A percentile compares a stretch with the other conserved stretches of the same genome.
phyloP scores from a whole-genome alignment of 2,329 filamentous ascomycete genomes.

The Furcasterigmium sp. region DNA sequence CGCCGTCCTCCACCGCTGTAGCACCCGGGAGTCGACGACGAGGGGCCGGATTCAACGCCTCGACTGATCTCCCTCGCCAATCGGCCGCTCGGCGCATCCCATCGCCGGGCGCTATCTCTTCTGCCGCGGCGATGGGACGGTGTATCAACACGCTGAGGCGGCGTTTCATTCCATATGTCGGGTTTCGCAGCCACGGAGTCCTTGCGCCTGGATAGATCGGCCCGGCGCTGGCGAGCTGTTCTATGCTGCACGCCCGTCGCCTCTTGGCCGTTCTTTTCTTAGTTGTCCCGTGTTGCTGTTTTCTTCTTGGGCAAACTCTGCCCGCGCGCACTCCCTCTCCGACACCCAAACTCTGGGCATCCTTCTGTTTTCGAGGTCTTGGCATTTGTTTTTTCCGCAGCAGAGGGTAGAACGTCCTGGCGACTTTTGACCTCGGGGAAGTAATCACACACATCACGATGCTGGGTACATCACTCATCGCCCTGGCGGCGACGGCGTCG shows the following conservation, averaged over 20 bases:
- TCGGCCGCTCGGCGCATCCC: not conserved
- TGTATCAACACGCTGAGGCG: not conserved
- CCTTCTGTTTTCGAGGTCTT: not conserved
- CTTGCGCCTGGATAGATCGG: not conserved
- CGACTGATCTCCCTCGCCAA: not conserved
- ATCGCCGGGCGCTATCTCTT: not conserved
- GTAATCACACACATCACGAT: not conserved
- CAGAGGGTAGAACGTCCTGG: too few species aligned
- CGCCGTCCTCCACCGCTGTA: not conserved
- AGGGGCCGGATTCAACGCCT: not conserved
- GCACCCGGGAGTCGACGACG: too few species aligned
- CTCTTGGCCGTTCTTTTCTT: too few species aligned
- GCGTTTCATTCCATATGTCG: not conserved
- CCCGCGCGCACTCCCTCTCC: too few species aligned
- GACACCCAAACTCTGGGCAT: not conserved
- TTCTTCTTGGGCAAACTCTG: too few species aligned
- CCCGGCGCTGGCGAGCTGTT: too few species aligned
- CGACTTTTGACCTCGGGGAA: too few species aligned
- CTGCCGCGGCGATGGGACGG: not conserved
- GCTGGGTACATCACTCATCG: conserved; percentile 17
- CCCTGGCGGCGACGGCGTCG: conserved; percentile 22
- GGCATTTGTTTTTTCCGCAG: not conserved
- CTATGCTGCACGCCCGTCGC: too few species aligned
- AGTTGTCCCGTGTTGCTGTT: too few species aligned
- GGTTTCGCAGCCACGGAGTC: not conserved